These are phyloP conservation scores for Lactifluus echinatus DNA, from an alignment of 768 basidiomycete genomes.

Conservation along the genomic window DNA sequence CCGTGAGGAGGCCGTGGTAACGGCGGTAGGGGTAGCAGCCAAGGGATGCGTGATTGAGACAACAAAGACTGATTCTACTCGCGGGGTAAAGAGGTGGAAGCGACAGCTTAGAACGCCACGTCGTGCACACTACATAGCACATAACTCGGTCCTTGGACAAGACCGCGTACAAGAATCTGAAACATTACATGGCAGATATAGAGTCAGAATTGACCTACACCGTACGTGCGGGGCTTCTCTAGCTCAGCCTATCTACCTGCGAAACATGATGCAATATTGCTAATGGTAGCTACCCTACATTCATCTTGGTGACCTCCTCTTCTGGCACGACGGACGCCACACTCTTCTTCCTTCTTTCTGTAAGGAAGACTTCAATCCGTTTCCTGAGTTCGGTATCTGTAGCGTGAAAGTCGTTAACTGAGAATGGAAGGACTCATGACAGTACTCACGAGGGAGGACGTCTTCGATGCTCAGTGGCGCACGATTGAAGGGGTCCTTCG, in stretches of 20 bases:
- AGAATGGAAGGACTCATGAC: no score
- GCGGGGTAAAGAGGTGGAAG: conserved; percentile 13
- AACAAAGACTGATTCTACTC: conserved; percentile 4
- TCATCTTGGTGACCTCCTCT: conserved; percentile 19
- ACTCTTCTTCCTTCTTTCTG: conserved; percentile 42
- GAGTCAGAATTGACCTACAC: not conserved
- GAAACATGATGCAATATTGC: not conserved
- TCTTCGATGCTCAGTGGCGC: conserved; percentile 72
- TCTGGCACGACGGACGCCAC: conserved; percentile 19
- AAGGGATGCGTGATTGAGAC: conserved; percentile 12
- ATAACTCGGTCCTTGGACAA: not conserved
- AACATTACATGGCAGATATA: not conserved
- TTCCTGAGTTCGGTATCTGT: conserved; percentile 63
- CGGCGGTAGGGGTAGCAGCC: conserved; percentile 1
- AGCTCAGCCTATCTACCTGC: not conserved
- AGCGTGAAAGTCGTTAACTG: not conserved
- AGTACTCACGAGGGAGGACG: conserved; percentile 57
- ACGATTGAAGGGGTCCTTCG: conserved; percentile 94
- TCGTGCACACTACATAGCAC: no score
- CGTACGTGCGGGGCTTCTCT: not conserved
- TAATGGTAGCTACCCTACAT: conserved; percentile 12
- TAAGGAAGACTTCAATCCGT: conserved; percentile 63
- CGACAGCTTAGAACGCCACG: not conserved
- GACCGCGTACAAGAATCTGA: not conserved
- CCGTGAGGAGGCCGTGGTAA: conserved; percentile 12